Percentiles rank a stretch among this genome's conserved stretches.
Conservation (phyloP, 306 rosid species). For the Lotus japonicus region DNA sequence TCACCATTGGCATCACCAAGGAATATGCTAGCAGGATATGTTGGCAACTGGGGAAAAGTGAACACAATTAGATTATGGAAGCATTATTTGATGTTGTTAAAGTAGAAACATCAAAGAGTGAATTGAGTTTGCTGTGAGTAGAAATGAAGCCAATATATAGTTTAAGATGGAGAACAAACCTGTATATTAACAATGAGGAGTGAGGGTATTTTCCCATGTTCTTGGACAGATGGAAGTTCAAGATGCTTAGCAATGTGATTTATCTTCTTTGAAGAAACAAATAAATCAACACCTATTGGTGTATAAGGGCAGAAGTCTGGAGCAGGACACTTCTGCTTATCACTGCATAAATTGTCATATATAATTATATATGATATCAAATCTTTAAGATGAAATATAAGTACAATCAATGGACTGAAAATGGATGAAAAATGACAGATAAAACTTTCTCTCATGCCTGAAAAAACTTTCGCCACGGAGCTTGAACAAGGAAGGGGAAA, state of each 20-base stretch:
- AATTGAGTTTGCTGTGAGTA: not conserved
- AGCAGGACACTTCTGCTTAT: slow-evolving; percentile 71
- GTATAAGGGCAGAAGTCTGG: slow-evolving; percentile 48
- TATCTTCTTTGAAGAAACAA: slow-evolving; percentile 54
- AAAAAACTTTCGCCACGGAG: slow-evolving; percentile 76
- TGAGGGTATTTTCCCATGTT: slow-evolving; percentile 55
- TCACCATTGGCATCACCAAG: slow-evolving; percentile 72
- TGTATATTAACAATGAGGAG: slow-evolving; percentile 84
- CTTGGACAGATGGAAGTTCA: slow-evolving; percentile 65
- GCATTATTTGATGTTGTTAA: not conserved
- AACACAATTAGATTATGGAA: not conserved
- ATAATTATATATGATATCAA: not conserved
- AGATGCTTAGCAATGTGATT: slow-evolving; percentile 78
- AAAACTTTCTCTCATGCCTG: slow-evolving; percentile 43
- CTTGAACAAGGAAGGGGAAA: slow-evolving; percentile 72
- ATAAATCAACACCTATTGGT: slow-evolving; percentile 88
- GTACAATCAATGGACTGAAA: not conserved
- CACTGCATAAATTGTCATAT: slow-evolving; percentile 39
- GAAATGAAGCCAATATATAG: not conserved
- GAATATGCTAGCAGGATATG: slow-evolving; percentile 76
- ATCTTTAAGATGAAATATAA: not conserved
- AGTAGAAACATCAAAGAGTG: not conserved
- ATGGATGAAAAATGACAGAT: not conserved
- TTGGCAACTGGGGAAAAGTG: slow-evolving; percentile 53
- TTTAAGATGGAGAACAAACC: slow-evolving; percentile 31